These are phyloP conservation scores for Tolypocladium endophyticum DNA, from an alignment of 2,329 filamentous ascomycete species.

Conservation along the genomic window DNA sequence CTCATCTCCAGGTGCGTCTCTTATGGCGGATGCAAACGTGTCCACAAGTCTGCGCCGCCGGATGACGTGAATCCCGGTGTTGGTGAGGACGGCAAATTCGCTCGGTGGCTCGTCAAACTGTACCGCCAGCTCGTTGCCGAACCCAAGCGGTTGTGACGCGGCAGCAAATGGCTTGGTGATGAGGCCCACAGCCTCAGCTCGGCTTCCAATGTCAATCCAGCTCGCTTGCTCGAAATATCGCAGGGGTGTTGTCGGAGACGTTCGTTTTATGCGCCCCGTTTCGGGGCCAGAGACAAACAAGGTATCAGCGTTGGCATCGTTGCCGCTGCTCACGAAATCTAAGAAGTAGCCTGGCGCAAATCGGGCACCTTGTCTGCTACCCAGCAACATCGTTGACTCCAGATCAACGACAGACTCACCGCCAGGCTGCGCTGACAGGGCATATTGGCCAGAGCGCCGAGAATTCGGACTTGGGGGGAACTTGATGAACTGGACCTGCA, in stretches of 20 bases:
- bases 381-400: conserved; percentile 36
- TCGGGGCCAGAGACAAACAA: conserved; percentile 85
- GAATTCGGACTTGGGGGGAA: conserved; percentile 57
- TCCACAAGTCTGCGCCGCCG: conserved; percentile 79
- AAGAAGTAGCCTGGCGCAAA: conserved; percentile 89
- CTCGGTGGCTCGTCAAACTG: conserved; percentile 78
- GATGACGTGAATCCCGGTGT: conserved; percentile 79
- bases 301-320: conserved; percentile 48
- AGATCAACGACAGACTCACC: conserved; percentile 33
- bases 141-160: conserved; percentile 58
- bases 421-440: conserved; percentile 9
- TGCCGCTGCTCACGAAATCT: conserved; percentile 62
- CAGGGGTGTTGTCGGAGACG: conserved; percentile 40
- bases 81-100: conserved; percentile 86
- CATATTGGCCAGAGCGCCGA: conserved; percentile 17
- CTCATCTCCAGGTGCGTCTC: conserved; percentile 63
- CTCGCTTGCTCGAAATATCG: conserved; percentile 69
- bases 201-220: conserved; percentile 65
- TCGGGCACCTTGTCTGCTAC: conserved; percentile 41
- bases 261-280: conserved; percentile 67
- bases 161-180: conserved; percentile 65
- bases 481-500: conserved; percentile 96
- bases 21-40: conserved; percentile 75
- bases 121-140: conserved; percentile 92
- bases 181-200: conserved; percentile 68